A percentile compares a stretch with the other conserved stretches of the same genome.
These are phyloP conservation scores for Aphanomyces invadans DNA, from an alignment of 352 stramenopile genomes.

Conservation along the genomic window DNA sequence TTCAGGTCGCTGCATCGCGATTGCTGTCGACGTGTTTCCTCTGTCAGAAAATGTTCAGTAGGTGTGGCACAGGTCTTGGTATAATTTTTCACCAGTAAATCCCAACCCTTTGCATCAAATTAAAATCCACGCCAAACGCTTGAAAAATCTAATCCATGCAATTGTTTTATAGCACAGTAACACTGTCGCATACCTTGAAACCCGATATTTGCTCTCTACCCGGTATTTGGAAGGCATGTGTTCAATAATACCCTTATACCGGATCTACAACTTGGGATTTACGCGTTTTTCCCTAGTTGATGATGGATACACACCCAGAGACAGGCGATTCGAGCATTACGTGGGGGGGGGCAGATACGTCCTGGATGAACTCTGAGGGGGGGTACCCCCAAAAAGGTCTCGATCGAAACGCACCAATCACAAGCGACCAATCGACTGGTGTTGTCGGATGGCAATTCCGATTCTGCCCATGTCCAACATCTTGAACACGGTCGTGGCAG, in stretches of 20 bases:
- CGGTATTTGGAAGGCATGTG: too few species aligned
- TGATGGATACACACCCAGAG: not conserved
- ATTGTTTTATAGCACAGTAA: too few species aligned
- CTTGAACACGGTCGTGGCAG: slow-evolving; percentile 20
- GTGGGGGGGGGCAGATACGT: not conserved
- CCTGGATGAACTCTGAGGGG: not conserved
- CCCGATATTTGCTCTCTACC: too few species aligned
- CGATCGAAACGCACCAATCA: slow-evolving; percentile 15
- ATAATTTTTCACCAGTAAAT: not conserved
- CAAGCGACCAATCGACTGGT: slow-evolving; percentile 20
- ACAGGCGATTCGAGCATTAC: not conserved
- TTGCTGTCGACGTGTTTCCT: not conserved
- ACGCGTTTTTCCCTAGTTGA: slow-evolving; percentile 1
- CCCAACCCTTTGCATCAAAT: not conserved
- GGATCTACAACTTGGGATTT: not conserved
- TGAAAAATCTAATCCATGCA: too few species aligned
- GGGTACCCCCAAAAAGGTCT: not conserved
- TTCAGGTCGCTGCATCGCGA: slow-evolving; percentile 16
- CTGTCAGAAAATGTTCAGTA: not conserved
- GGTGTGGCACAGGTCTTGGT: too few species aligned
- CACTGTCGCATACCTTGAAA: too few species aligned
- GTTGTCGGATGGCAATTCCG: not conserved
- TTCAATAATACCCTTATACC: not conserved
- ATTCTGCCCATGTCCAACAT: slow-evolving; percentile 21
- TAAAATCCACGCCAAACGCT: too few species aligned